phyloP scores from a whole-genome alignment of 768 basidiomycete species.

The Lentinula raphanica region DNA sequence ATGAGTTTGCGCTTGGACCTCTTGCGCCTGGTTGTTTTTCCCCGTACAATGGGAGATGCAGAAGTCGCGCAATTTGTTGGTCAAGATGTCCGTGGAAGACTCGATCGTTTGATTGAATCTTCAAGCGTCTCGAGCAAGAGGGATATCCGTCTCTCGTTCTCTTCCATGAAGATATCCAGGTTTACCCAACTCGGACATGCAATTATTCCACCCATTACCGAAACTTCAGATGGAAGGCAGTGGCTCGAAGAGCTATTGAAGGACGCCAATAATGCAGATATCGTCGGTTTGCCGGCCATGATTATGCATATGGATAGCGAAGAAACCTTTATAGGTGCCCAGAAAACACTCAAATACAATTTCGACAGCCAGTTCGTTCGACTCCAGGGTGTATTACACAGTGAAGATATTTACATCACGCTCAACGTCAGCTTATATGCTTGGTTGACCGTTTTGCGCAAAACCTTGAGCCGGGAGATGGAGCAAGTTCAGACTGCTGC shows the following conservation, averaged over 20 bases:
- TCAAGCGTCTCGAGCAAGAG: slow-evolving; percentile 48
- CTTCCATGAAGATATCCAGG: slow-evolving; percentile 71
- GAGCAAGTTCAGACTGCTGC: slow-evolving; percentile 61
- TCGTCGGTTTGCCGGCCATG: slow-evolving; percentile 80
- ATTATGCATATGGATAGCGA: slow-evolving; percentile 75
- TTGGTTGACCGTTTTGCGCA: slow-evolving; percentile 74
- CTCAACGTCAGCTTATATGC: slow-evolving; percentile 79
- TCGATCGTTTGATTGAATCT: slow-evolving; percentile 57
- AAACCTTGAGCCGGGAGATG: slow-evolving; percentile 72
- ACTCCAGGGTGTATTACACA: slow-evolving; percentile 42
- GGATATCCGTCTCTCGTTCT: slow-evolving; percentile 67
- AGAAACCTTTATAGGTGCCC: slow-evolving; percentile 39
- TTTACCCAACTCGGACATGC: slow-evolving; percentile 58
- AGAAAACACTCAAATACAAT: slow-evolving; percentile 52
- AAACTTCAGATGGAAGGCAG: slow-evolving; percentile 37
- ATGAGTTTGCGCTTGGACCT: slow-evolving; percentile 65
- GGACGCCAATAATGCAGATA: slow-evolving; percentile 62
- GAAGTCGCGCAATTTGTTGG: slow-evolving; percentile 77
- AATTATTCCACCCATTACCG: slow-evolving; percentile 27
- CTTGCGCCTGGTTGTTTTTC: slow-evolving; percentile 71
- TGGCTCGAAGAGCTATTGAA: slow-evolving; percentile 63
- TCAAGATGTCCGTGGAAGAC: slow-evolving; percentile 59
- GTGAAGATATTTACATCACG: slow-evolving; percentile 78
- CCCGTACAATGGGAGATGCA: slow-evolving; percentile 70
- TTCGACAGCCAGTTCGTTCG: slow-evolving; percentile 68